phyloP scores from a whole-genome alignment of 805 yeast genomes.

The Saccharomyces paradoxus region DNA sequence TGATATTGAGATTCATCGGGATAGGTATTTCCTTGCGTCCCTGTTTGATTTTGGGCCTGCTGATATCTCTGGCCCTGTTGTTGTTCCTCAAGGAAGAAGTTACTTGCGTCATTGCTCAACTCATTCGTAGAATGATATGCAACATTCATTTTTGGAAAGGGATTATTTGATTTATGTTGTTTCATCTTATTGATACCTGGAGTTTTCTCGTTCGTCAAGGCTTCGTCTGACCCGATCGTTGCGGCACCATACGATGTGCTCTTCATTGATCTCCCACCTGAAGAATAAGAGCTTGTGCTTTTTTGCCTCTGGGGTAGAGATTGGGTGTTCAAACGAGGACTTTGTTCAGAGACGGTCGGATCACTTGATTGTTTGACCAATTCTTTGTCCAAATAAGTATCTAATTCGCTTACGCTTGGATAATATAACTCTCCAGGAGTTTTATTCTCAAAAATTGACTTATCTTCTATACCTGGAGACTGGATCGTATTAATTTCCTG shows the following conservation, averaged over 20 bases:
- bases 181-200: slow-evolving; percentile 5
- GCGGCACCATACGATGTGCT: slow-evolving; percentile 3
- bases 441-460: not conserved
- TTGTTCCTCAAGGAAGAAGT: slow-evolving; percentile 3
- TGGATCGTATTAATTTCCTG: slow-evolving; percentile 6
- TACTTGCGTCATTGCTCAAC: not conserved
- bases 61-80: not conserved
- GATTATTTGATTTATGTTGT: slow-evolving; percentile 30
- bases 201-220: slow-evolving; percentile 3
- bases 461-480: slow-evolving; percentile 2
- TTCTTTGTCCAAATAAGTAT: slow-evolving; percentile 3
- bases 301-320: slow-evolving; percentile 13
- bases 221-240: slow-evolving; percentile 5
- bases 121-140: not conserved
- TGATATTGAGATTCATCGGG: not conserved
- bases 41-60: not conserved
- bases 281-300: slow-evolving; percentile 18
- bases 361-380: not conserved
- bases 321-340: slow-evolving; percentile 5
- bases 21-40: not conserved
- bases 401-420: slow-evolving; percentile 21
- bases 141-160: slow-evolving; percentile 25
- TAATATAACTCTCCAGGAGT: slow-evolving; percentile 5
- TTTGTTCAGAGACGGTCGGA: not conserved
- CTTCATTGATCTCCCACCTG: slow-evolving; percentile 11